A percentile compares a stretch with the other conserved stretches of the same genome.
Conservation (phyloP, 108 stramenopile genomes). For the Cyclotella cryptica region DNA sequence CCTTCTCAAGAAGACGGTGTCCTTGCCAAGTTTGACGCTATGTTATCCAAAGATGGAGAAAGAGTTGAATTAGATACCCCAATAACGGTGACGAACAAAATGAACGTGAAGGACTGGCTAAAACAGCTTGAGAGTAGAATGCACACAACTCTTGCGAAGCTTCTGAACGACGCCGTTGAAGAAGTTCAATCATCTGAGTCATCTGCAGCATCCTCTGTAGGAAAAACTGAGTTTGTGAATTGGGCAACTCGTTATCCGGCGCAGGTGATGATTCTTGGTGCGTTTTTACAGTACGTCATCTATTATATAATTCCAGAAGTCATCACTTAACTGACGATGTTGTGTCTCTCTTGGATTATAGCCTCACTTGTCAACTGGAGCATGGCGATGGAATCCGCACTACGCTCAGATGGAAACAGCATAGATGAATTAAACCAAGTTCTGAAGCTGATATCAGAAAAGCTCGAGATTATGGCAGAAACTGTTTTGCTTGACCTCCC, state of each 20-base stretch:
- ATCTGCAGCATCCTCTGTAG: conserved; percentile 31
- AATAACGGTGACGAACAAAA: conserved; percentile 72
- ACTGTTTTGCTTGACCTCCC: conserved; percentile 90
- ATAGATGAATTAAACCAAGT: conserved; percentile 50
- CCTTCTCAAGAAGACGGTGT: conserved; percentile 69
- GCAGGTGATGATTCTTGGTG: conserved; percentile 88
- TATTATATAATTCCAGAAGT: too few species aligned
- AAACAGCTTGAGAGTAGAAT: conserved; percentile 88
- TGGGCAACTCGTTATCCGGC: conserved; percentile 94
- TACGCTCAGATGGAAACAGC: conserved; percentile 58
- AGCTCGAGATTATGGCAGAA: conserved; percentile 92
- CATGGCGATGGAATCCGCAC: conserved; percentile 84
- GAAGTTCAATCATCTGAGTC: conserved; percentile 60
- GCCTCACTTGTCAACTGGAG: conserved; percentile 95
- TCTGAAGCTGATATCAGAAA: conserved; percentile 63
- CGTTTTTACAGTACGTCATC: too few species aligned
- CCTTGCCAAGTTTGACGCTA: conserved; percentile 76
- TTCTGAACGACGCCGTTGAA: conserved; percentile 83
- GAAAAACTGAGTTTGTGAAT: conserved; percentile 71
- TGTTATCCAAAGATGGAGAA: conserved; percentile 98
- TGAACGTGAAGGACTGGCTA: conserved; percentile 94
- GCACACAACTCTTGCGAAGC: conserved; percentile 89
- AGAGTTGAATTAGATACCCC: conserved; percentile 78
- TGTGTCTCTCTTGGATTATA: conserved; percentile 23
- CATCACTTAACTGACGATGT: neutral